phyloP scores from a whole-genome alignment of 2,329 filamentous ascomycete species.

The Thermoascus crustaceus region DNA sequence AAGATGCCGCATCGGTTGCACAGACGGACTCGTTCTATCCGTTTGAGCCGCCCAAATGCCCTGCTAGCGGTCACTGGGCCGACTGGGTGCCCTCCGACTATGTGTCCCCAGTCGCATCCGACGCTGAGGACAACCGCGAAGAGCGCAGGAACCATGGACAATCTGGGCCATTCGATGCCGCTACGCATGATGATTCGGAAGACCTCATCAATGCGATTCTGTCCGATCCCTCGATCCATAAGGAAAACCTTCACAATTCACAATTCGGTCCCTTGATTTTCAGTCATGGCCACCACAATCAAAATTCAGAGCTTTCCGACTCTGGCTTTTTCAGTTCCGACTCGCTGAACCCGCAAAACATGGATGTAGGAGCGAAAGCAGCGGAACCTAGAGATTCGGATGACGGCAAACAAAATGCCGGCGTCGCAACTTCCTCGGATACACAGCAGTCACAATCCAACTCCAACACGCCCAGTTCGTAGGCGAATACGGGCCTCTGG shows the following conservation, averaged over 20 bases:
- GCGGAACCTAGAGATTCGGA: neutral
- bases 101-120: slow-evolving; percentile 23
- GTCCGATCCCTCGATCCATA: slow-evolving; percentile 24
- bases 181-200: slow-evolving; percentile 15
- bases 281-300: slow-evolving; percentile 6
- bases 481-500: too few species aligned
- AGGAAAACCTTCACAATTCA: slow-evolving; percentile 17
- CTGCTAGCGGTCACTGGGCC: slow-evolving; percentile 24
- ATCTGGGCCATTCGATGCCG: slow-evolving; percentile 4
- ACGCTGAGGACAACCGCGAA: slow-evolving; percentile 11
- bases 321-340: slow-evolving; percentile 31
- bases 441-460: too few species aligned
- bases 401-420: neutral
- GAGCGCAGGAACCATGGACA: slow-evolving; percentile 6
- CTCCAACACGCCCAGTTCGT: slow-evolving; percentile 5
- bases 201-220: slow-evolving; percentile 30
- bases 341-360: slow-evolving; percentile 19
- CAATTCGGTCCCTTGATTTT: slow-evolving; percentile 26
- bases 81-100: slow-evolving; percentile 32
- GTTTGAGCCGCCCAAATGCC: slow-evolving; percentile 19
- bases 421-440: neutral
- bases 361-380: slow-evolving; percentile 16
- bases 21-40: slow-evolving; percentile 21
- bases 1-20: slow-evolving; percentile 18
- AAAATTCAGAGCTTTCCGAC: slow-evolving; percentile 22